Evolutionary conservation across 1,284 basidiomycete genomes (phyloP).

Genomic region (Marasmius tenuissimus): DNA sequence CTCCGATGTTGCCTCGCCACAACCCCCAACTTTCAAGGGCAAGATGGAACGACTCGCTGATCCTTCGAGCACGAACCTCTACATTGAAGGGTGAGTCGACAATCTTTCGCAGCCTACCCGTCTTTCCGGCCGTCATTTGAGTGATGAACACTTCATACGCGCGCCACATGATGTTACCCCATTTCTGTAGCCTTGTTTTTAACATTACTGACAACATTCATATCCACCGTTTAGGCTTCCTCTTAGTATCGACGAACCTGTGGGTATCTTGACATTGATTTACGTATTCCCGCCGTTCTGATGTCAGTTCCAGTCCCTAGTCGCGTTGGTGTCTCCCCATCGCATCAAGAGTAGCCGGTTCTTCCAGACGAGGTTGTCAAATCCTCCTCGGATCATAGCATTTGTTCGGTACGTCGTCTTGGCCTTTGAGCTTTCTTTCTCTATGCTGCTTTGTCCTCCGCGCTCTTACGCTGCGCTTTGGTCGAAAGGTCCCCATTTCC

Average conservation of each 20-base stretch:
- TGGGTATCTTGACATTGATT: constrained; percentile 20
- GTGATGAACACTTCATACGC: no score
- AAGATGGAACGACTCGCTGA: constrained; percentile 72
- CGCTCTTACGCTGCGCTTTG: neutral
- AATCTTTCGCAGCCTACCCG: neutral
- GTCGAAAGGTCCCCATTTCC: neutral
- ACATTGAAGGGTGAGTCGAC: constrained; percentile 63
- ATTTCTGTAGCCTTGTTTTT: constrained; percentile 5
- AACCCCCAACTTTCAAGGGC: constrained; percentile 59
- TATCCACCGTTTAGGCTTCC: constrained; percentile 45
- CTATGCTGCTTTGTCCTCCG: neutral
- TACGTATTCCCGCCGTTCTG: constrained; percentile 2
- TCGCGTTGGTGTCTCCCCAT: constrained; percentile 60
- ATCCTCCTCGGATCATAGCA: constrained; percentile 73
- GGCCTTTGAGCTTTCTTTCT: neutral
- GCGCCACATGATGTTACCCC: neutral
- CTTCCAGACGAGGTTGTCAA: constrained; percentile 71
- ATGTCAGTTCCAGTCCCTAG: constrained; percentile 43
- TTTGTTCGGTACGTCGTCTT: constrained; percentile 59
- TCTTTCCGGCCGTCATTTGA: no score
- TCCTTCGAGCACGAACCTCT: constrained; percentile 64
- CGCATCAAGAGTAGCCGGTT: constrained; percentile 70
- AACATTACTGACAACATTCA: neutral
- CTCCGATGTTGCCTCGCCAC: constrained; percentile 17
- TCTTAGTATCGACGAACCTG: constrained; percentile 52